Conservation (phyloP, 352 stramenopile species). For the Phytophthora vignae region DNA sequence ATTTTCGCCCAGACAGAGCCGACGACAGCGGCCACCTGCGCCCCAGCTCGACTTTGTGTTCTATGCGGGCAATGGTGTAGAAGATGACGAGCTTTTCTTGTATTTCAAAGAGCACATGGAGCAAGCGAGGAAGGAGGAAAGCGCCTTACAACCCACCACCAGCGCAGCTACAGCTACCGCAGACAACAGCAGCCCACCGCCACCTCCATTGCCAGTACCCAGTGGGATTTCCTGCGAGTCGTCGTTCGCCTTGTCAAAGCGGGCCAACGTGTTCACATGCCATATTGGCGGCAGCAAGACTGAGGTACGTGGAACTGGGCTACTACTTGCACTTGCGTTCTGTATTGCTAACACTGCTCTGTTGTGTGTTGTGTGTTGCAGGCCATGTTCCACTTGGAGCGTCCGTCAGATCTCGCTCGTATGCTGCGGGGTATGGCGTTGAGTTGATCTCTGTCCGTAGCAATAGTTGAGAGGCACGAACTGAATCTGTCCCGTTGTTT, state of each 20-base stretch:
- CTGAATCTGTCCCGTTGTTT: slow-evolving; percentile 14
- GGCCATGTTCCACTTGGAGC: slow-evolving; percentile 80
- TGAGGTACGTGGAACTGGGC: slow-evolving; percentile 43
- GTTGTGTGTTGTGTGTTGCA: slow-evolving; percentile 21
- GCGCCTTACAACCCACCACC: neutral
- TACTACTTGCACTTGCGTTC: neutral
- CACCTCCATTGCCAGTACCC: slow-evolving; percentile 18
- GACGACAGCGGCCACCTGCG: slow-evolving; percentile 5
- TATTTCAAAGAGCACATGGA: slow-evolving; percentile 82
- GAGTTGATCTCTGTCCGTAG: neutral
- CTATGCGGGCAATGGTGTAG: slow-evolving; percentile 83
- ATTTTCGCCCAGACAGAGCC: slow-evolving; percentile 22
- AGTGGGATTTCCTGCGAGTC: slow-evolving; percentile 23
- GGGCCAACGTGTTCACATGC: slow-evolving; percentile 73
- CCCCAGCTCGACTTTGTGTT: slow-evolving; percentile 87
- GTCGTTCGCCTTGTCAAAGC: slow-evolving; percentile 49
- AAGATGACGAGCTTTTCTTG: slow-evolving; percentile 89
- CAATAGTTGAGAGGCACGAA: neutral
- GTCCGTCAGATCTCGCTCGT: slow-evolving; percentile 61
- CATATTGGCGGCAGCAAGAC: slow-evolving; percentile 80
- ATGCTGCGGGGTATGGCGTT: slow-evolving; percentile 60
- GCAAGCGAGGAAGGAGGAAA: slow-evolving; percentile 35
- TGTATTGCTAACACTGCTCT: neutral
- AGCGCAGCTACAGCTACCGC: slow-evolving; percentile 6
- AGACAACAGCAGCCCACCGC: slow-evolving; percentile 8